These are phyloP conservation scores for Coprinopsis strossmayeri DNA, from an alignment of 768 basidiomycete genomes.

Conservation along the genomic window DNA sequence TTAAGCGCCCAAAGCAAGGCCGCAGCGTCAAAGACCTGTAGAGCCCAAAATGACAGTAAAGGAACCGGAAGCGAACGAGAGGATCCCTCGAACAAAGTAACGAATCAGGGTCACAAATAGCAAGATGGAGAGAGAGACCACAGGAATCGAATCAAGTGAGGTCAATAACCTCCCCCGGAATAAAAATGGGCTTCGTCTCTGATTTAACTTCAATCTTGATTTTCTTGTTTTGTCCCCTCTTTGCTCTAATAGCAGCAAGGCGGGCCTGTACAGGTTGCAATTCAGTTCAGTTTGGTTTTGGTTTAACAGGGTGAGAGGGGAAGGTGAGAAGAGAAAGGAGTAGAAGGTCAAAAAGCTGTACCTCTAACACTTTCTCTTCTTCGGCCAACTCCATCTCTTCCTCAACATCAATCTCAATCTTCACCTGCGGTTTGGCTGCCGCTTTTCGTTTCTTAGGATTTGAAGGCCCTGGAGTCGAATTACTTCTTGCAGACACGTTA, in stretches of 20 bases:
- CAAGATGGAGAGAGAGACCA: too few species aligned
- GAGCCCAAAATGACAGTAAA: too few species aligned
- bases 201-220: constrained; percentile 5
- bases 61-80: too few species aligned
- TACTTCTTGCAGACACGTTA: too few species aligned
- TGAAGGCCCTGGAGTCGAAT: not conserved
- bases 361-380: not conserved
- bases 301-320: too few species aligned
- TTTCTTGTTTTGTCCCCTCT: not conserved
- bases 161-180: not conserved
- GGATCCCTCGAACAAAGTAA: too few species aligned
- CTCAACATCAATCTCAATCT: not conserved
- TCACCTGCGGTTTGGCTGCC: not conserved
- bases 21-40: too few species aligned
- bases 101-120: too few species aligned
- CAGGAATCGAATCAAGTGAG: too few species aligned
- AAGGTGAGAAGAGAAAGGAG: not conserved
- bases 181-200: constrained; percentile 44
- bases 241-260: not conserved
- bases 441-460: not conserved
- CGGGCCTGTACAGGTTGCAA: not conserved
- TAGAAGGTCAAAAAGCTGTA: not conserved
- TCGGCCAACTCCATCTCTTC: not conserved
- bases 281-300: not conserved
- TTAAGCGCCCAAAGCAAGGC: too few species aligned